Evolutionary conservation across 352 stramenopile genomes (phyloP), one percentile per base, ranked within the genome.

Genomic region (Pythium sukuiense): DNA sequence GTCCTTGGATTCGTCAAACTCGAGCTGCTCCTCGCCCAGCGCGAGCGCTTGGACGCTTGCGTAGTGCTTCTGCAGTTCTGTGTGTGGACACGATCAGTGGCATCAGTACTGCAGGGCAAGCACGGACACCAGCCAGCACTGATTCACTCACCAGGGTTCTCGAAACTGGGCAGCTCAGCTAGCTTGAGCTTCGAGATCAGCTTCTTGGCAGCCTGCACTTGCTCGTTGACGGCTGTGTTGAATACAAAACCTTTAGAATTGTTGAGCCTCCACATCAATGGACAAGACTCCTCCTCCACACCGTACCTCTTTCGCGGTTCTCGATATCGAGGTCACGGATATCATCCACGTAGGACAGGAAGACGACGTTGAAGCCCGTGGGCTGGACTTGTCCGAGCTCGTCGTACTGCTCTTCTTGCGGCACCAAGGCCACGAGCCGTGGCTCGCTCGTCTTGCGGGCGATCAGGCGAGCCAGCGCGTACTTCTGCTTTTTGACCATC

Each of bases 61-160:
- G 55, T 93, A 95, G 61, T 95, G 87, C 54, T 95, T 95, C 69
- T 95, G 87, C 29, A 95, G 72, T 57, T 93, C 87, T 94, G 58
- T 6, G 52, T 26, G 11, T 27, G 58, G 37, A 65, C 9, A 37
- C 59, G 8, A 52, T 27, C 33, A 26, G 0, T n/a, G n/a, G n/a
- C 46, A 20, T 37, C 45, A 52, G 20, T n/a, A n/a, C n/a, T n/a
- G n/a, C n/a, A n/a, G n/a, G n/a, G n/a, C n/a, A n/a, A n/a, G n/a
- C n/a, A n/a, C n/a, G n/a, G n/a, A n/a, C n/a, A n/a, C n/a, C n/a
- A n/a, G n/a, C n/a, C n/a, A n/a, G n/a, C n/a, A n/a, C n/a, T n/a
- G n/a, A n/a, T n/a, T n/a, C n/a, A 48, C 45, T 46, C 49, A 90
- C 86, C 86, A 65, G 84, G 87, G 59, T 95, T 95, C 65, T 95